Evolutionary conservation across 257 asterid species (phyloP).

Genomic region (Solanum appendiculatum): DNA sequence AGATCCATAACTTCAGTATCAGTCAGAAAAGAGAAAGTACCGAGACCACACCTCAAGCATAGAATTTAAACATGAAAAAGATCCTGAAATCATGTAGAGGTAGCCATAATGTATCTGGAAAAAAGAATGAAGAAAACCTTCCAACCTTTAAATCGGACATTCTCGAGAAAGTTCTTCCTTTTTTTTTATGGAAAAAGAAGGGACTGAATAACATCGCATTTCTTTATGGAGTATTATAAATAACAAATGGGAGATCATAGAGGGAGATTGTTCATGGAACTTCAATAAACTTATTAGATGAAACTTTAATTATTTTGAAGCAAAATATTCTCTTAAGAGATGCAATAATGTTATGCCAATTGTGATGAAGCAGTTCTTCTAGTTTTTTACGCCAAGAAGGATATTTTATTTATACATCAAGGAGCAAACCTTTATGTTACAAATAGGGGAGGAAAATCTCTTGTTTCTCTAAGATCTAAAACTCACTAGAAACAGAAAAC

Average conservation of each 20-base stretch:
- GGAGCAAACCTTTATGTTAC: not conserved
- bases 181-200: not conserved
- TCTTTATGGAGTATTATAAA: not conserved
- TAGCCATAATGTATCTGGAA: not conserved
- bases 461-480: not conserved
- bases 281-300: not conserved
- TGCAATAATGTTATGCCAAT: not conserved
- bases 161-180: not conserved
- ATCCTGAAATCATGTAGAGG: not conserved
- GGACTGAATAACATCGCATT: not conserved
- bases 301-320: not conserved
- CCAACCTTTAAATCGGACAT: not conserved
- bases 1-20: not conserved
- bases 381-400: not conserved
- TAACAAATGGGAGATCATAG: not conserved
- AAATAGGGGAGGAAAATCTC: not conserved
- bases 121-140: not conserved
- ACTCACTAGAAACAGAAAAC: not conserved
- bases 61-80: not conserved
- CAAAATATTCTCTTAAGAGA: not conserved
- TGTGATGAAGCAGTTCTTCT: not conserved
- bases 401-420: not conserved
- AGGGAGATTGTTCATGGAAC: not conserved
- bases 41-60: not conserved
- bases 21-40: not conserved